Conservation (phyloP, 164 flowering plant species). For the Macadamia integrifolia region DNA sequence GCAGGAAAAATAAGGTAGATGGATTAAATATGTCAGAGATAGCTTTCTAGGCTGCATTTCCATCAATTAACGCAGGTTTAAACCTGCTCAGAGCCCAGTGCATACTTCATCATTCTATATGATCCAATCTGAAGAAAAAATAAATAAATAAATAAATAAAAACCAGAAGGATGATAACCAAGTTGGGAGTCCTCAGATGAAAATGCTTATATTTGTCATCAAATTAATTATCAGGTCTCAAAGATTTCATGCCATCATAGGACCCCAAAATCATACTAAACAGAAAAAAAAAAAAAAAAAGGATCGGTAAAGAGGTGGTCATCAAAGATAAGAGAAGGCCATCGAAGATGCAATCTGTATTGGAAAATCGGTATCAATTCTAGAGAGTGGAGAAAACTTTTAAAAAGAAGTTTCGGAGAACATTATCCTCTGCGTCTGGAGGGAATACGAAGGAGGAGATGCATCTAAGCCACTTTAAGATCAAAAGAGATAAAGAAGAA, state of each 20-base stretch:
- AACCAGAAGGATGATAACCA: neutral
- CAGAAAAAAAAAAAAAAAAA: too few relatives aligned
- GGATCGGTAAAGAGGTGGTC: too few relatives aligned
- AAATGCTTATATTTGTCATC: slow-evolving; percentile 47
- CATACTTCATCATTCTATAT: slow-evolving; percentile 4
- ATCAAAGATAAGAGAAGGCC: too few relatives aligned
- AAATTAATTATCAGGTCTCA: slow-evolving; percentile 55
- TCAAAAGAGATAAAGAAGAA: too few relatives aligned
- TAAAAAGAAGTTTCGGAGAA: too few relatives aligned
- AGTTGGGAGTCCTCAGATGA: slow-evolving; percentile 34
- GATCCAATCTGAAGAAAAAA: neutral
- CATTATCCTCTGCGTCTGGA: too few relatives aligned
- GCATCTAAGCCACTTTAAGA: too few relatives aligned
- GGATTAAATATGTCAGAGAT: neutral
- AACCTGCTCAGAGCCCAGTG: slow-evolving; percentile 10
- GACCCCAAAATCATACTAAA: slow-evolving; percentile 15
- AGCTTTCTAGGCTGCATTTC: slow-evolving; percentile 13
- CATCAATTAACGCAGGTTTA: neutral
- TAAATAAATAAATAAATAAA: neutral
- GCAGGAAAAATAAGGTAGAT: too few relatives aligned
- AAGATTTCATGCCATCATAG: slow-evolving; percentile 69
- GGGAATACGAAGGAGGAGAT: too few relatives aligned
- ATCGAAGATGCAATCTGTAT: too few relatives aligned
- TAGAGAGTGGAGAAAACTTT: too few relatives aligned
- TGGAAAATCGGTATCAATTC: too few relatives aligned